Conservation (phyloP, 1,284 basidiomycete genomes). For the Papiliotrema flavescens region DNA sequence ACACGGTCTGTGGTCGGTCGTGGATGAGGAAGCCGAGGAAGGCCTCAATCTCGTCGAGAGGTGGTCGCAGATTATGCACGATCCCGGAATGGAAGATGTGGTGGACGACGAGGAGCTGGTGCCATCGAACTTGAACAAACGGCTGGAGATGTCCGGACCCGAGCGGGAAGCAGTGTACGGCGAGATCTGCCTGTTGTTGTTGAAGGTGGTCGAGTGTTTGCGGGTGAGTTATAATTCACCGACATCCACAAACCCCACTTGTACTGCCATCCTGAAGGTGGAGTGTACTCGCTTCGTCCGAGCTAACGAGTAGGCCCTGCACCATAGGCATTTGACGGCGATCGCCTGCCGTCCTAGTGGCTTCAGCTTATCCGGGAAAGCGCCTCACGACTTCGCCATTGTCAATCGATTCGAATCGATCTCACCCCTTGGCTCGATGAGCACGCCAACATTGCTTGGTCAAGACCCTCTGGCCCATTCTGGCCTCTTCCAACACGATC, state of each 20-base stretch:
- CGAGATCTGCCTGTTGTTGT: constrained; percentile 21
- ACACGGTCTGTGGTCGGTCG: constrained; percentile 27
- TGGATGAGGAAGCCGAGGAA: background rate
- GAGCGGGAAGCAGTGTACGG: constrained; percentile 11
- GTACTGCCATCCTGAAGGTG: too few species aligned
- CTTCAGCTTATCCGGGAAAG: constrained; percentile 12
- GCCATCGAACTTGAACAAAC: background rate
- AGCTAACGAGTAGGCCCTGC: constrained; percentile 22
- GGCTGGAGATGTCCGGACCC: background rate
- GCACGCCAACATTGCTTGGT: constrained; percentile 2
- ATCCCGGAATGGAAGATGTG: constrained; percentile 10
- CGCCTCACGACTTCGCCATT: background rate
- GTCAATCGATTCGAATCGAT: constrained; percentile 11
- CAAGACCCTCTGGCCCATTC: constrained; percentile 8
- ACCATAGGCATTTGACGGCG: constrained; percentile 23
- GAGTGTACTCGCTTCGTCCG: too few species aligned
- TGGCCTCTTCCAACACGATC: constrained; percentile 19
- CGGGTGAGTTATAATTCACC: constrained; percentile 14
- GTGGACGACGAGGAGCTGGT: background rate
- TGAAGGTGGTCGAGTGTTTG: constrained; percentile 21
- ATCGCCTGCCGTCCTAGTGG: constrained; percentile 28
- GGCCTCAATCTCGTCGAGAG: constrained; percentile 2
- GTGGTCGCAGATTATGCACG: constrained; percentile 12
- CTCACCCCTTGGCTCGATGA: constrained; percentile 19
- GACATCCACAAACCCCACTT: too few species aligned